Evolutionary conservation across 331 rosid genomes (phyloP), one percentile per base, ranked within the genome.

Genomic region (Pyrus hybrid): DNA sequence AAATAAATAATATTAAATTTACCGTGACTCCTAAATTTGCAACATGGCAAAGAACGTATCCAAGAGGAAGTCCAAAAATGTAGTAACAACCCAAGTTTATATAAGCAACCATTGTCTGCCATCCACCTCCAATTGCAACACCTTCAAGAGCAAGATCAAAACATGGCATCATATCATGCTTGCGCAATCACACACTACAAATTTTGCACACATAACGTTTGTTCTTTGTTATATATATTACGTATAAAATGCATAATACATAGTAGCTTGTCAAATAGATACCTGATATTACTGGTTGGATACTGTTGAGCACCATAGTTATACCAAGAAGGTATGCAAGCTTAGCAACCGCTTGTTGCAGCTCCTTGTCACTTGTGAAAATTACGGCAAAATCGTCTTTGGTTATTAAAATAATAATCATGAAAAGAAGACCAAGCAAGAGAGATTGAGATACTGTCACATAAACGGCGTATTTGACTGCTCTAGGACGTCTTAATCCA

Each of bases 81-180:
- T 93, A 91, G 76, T 93, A 93, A 63, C 85, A 82, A 69, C 93
- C 96, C 60, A 91, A 43, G 78, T 93, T 91, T 77, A 93, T 82
- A 70, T 88, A 91, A 70, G 97, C 97, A 66, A 93, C 98, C 72
- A 83, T 70, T 56, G 89, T 86, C 74, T 91, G 98, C 98, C 97
- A 89, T 21, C 98, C 98, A 47, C 92, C 96, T 83, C 97, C 98
- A 76, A 93, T 43, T 41, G 98, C 98, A 83, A 93, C 97, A 20
- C 98, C 98, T 93, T 66, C 56, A 84, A 73, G 47, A 80, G 72
- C 67, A 56, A 67, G 64, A 4, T 53, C n/a, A 16, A 28, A 12
- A 18, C 30, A 17, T 17, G 63, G n/a, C 49, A 49, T 70, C 23
- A 29, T 7, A 18, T 7, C 10, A 37, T 37, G 13, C 45, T 37